Conservation (phyloP, 768 basidiomycete species). For the Candolleomyces efflorescens region DNA sequence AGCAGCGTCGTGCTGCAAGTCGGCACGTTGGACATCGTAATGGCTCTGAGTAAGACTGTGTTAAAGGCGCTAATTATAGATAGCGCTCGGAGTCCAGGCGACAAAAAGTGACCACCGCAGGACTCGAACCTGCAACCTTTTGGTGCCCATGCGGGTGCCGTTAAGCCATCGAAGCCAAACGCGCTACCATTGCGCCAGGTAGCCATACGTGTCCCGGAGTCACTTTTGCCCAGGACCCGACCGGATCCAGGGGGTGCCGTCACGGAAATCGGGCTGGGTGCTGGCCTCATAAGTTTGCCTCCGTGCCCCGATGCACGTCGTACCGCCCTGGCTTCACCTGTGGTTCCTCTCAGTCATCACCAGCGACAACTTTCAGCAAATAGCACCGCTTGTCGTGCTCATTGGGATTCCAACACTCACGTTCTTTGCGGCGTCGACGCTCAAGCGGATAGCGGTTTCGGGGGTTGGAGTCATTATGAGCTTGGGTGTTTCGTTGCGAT, state of each 20-base stretch:
- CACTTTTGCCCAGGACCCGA: not conserved
- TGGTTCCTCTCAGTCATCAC: constrained; percentile 39
- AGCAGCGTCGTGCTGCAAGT: too few species aligned
- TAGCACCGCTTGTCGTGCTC: constrained; percentile 53
- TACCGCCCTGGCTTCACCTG: constrained; percentile 32
- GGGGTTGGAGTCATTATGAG: constrained; percentile 39
- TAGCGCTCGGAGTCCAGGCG: too few species aligned
- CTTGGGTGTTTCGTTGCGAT: constrained; percentile 57
- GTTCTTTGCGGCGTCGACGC: constrained; percentile 34
- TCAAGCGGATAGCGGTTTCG: constrained; percentile 21
- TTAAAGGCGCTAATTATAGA: too few species aligned
- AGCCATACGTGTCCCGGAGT: constrained; percentile 21
- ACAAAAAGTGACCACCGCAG: constrained; percentile 76
- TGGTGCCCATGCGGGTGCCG: constrained; percentile 39
- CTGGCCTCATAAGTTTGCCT: not conserved
- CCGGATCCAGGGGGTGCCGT: constrained; percentile 19
- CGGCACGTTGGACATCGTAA: too few species aligned
- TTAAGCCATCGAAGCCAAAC: constrained; percentile 72
- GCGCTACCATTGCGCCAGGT: constrained; percentile 93
- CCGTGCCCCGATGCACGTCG: constrained; percentile 40
- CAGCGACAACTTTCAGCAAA: constrained; percentile 45
- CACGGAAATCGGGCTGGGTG: too few species aligned
- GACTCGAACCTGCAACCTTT: constrained; percentile 97
- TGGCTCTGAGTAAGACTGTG: too few species aligned
- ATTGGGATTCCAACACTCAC: constrained; percentile 50